phyloP scores from a whole-genome alignment of 306 rosid species.

The Quillaja saponaria region DNA sequence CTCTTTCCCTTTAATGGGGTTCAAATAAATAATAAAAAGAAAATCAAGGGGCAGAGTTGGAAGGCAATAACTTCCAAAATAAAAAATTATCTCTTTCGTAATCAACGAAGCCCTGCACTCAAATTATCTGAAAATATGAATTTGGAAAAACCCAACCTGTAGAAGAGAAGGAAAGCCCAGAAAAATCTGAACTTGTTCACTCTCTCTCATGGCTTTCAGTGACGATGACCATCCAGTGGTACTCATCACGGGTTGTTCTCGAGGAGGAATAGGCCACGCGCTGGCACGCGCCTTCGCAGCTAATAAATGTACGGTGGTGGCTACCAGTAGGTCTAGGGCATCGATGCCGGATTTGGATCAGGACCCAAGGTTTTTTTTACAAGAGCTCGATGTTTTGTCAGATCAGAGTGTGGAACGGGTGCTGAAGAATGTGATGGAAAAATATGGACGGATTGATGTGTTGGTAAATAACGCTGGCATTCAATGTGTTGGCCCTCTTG shows the following conservation, averaged over 20 bases:
- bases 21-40: too few relatives aligned
- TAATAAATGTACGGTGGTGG: constrained; percentile 61
- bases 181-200: too few relatives aligned
- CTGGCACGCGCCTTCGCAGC: constrained; percentile 76
- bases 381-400: constrained; percentile 75
- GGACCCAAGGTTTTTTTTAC: constrained; percentile 52
- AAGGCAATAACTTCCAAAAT: too few relatives aligned
- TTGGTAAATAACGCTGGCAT: constrained; percentile 86
- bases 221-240: constrained; percentile 45
- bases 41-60: too few relatives aligned
- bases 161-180: too few relatives aligned
- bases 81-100: too few relatives aligned
- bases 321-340: constrained; percentile 59
- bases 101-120: too few relatives aligned
- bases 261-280: constrained; percentile 75
- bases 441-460: constrained; percentile 64
- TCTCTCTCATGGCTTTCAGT: too few relatives aligned
- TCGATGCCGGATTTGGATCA: constrained; percentile 60
- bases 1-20: too few relatives aligned
- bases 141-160: too few relatives aligned
- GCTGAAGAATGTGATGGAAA: constrained; percentile 41
- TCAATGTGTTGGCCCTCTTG: constrained; percentile 72
- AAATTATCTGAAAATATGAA: too few relatives aligned
- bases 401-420: constrained; percentile 60
- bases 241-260: constrained; percentile 68